These are phyloP conservation scores for Saccharum spontaneum DNA, from an alignment of 176 grass and related monocot genomes.

Conservation along the genomic window DNA sequence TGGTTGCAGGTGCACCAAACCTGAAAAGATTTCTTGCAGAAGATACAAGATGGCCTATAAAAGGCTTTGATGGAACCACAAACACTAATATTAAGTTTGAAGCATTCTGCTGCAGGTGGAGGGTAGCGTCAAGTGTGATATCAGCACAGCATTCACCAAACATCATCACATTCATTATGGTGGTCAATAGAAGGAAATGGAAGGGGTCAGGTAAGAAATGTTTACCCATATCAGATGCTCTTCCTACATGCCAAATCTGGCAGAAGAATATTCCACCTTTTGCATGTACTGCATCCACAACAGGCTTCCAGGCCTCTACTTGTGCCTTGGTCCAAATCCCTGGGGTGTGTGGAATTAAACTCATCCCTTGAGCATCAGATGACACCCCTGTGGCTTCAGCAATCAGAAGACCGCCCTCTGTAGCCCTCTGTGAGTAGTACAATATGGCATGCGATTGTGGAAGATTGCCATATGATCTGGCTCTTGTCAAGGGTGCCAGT, in stretches of 20 bases:
- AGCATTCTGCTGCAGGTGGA: background rate
- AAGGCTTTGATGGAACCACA: background rate
- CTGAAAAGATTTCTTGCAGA: conserved; percentile 4
- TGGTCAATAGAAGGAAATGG: background rate
- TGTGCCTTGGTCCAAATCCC: conserved; percentile 73
- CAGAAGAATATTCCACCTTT: conserved; percentile 74
- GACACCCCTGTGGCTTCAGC: conserved; percentile 70
- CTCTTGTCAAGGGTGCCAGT: conserved; percentile 60
- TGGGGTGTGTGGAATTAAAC: conserved; percentile 30
- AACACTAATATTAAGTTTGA: background rate
- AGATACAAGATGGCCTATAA: background rate
- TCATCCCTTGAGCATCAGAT: conserved; percentile 35
- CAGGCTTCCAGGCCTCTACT: conserved; percentile 67
- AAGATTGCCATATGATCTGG: conserved; percentile 57
- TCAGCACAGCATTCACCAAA: background rate
- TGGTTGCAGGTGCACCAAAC: conserved; percentile 28
- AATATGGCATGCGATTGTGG: conserved; percentile 47
- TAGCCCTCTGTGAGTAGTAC: conserved; percentile 66
- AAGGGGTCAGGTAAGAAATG: background rate
- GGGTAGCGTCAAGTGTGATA: background rate
- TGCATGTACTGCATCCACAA: conserved; percentile 58
- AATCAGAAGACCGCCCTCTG: conserved; percentile 51
- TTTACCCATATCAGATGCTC: conserved; percentile 57
- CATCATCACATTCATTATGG: background rate
- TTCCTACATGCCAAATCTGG: conserved; percentile 76